Evolutionary conservation across 2,329 filamentous ascomycete species (phyloP), one percentile per base, ranked within the genome.

Genomic region (Scedosporium apiospermum): DNA sequence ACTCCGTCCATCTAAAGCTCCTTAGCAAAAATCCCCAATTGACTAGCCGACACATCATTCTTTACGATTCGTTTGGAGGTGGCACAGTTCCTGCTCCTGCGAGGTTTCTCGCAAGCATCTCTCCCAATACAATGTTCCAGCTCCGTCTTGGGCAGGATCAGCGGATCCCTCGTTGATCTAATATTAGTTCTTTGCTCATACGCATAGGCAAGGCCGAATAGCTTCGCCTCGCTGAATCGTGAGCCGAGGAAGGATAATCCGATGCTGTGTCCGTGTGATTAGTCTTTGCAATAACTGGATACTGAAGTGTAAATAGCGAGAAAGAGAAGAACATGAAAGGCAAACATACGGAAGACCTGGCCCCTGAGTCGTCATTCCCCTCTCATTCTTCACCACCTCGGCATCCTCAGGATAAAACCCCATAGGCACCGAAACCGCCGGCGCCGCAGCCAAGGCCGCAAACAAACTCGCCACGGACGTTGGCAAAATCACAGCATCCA

Each of bases 151-250:
- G 74, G 74, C 34, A 66, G 60, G 1, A 74, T 64, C 42, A 69
- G 69, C 1, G 73, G 73, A 30, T 65, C 61, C 4, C 72, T 63
- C 55, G 66, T 66, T 6, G 67, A 60, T 14, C 73, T 67, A 2
- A 68, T 67, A 38, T 66, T 60, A 1, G 73, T 87, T 67, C 77
- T 74, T 74, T 88, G 85, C 75, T 90, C 87, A 71, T 84, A 89
- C 1, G 85, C 86, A 75, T 87, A 90, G 6, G 86, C 87, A 69
- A 85, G 79, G 1, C 82, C 83, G 63, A 89, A 82, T 64, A 90
- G 69, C 16, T 72, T 77, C 64, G 81, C 81, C 70, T 90, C 87
- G 42, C 77, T 81, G 74, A 83, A 89, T 57, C 77, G 77, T 1
- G 70, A 70, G 0, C 86, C 87, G 59, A 88, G 73, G 67, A 90